Evolutionary conservation across 139 green algal genomes (phyloP).

Genomic region (Coelastrella sp.): DNA sequence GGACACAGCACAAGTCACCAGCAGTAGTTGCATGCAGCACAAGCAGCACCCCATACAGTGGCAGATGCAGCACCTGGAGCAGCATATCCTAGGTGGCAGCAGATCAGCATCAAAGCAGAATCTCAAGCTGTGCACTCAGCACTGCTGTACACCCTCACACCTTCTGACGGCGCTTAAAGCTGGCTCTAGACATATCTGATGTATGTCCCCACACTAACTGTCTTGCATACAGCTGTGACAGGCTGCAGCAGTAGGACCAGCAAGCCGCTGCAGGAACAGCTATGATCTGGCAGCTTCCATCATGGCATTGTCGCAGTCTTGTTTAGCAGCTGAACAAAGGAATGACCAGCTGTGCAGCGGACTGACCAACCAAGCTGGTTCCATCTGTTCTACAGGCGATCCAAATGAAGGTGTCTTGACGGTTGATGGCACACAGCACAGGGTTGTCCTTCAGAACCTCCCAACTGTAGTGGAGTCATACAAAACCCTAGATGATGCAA

Average conservation of each 20-base stretch:
- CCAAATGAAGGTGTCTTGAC: slow-evolving; percentile 59
- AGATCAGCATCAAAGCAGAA: too few species aligned
- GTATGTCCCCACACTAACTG: not conserved
- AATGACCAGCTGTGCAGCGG: too few species aligned
- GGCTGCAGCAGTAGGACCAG: not conserved
- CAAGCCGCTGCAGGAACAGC: not conserved
- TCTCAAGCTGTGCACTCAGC: too few species aligned
- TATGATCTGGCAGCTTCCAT: not conserved
- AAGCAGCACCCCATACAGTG: not conserved
- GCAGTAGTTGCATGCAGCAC: not conserved
- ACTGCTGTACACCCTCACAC: too few species aligned
- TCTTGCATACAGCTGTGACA: not conserved
- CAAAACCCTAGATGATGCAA: slow-evolving; percentile 95
- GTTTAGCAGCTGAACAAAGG: too few species aligned
- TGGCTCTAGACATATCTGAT: not conserved
- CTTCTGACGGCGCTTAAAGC: too few species aligned
- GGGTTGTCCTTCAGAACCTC: slow-evolving; percentile 82
- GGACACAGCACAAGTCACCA: too few species aligned
- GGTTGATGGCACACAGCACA: slow-evolving; percentile 68
- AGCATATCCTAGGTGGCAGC: too few species aligned
- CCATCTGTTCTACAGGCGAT: not conserved
- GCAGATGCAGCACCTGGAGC: not conserved
- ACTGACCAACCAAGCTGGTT: too few species aligned
- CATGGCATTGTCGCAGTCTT: too few species aligned
- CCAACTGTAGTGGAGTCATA: slow-evolving; percentile 91